A percentile compares a stretch with the other conserved stretches of the same genome.
Conservation (phyloP, 495 filamentous ascomycete genomes). For the Penicillium manginii region DNA sequence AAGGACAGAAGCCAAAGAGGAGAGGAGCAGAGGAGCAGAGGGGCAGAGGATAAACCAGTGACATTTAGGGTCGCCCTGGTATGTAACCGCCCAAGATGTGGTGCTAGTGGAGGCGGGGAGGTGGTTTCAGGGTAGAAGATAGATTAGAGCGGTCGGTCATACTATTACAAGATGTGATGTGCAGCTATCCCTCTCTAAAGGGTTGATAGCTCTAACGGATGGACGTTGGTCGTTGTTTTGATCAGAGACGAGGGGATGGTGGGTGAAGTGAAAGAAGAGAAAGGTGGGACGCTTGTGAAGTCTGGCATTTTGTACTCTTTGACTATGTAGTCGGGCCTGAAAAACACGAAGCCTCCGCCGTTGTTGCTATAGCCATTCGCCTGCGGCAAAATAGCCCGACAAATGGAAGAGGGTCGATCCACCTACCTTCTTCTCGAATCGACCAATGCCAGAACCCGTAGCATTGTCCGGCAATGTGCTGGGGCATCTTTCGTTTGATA, state of each 20-base stretch:
- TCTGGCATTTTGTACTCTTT: neutral
- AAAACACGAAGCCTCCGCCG: neutral
- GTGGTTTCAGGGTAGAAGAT: neutral
- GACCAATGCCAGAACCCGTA: neutral
- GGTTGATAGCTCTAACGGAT: neutral
- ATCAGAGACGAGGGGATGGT: neutral
- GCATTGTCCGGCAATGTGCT: neutral
- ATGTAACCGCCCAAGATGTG: no score
- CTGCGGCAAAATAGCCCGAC: neutral
- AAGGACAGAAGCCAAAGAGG: neutral
- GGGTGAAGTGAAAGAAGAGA: neutral
- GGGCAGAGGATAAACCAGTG: neutral
- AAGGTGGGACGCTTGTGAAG: slow-evolving; percentile 1
- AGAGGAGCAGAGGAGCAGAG: neutral
- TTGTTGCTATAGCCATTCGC: neutral
- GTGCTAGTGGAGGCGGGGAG: neutral
- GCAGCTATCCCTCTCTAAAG: no score
- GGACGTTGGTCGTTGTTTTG: neutral
- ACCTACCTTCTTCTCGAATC: neutral
- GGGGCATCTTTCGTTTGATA: neutral
- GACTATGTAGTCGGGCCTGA: neutral
- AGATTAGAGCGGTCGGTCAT: no score
- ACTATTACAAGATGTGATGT: neutral
- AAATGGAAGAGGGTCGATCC: neutral
- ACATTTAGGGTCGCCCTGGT: no score